Evolutionary conservation across 148 eudicot genomes (phyloP), one percentile per base, ranked within the genome.

Genomic region (Beta vulgaris): DNA sequence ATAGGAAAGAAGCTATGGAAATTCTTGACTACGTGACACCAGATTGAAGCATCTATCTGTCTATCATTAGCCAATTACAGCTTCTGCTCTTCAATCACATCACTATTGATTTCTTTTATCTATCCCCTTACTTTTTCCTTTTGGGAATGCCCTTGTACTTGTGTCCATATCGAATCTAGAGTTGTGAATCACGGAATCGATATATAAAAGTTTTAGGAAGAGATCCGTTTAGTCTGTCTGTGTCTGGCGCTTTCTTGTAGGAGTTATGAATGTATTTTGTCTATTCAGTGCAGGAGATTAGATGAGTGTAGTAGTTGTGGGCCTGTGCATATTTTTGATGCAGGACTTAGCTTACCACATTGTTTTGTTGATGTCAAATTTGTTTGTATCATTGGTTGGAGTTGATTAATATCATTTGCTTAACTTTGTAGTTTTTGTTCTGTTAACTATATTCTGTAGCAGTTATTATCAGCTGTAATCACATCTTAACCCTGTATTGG

Each of bases 1-100:
- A 86, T 92, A 7, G 95, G 96, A 36, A 95, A 91, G 88, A 95
- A 88, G 84, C 82, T 95, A 0, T 92, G 96, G 97, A 95, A 85
- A 39, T 95, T 95, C 82, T 76, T 92, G 81, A 89, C 90, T 16
- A 92, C 99, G 72, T 81, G 79, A 67, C n/a, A 43, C 42, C 18
- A 23, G 28, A 23, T 25, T 12, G 44, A 62, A 46, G 51, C 40
- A 3, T 67, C 14, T 28, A 51, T 54, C 11, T 18, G 12, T 34
- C 14, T 0, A 49, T 29, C 49, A 49, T 29, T 40, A 59, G 10
- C 55, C n/a, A 31, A 40, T 44, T 72, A 62, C 49, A 55, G 65
- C 81, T 23, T 32, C 61, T 39, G 60, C 40, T 36, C 42, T 78
- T 48, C 6, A 36, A 57, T 66, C 28, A 26, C 64, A 29, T 61